Conservation (phyloP, 2,329 filamentous ascomycete genomes). For the Cytospora mali region DNA sequence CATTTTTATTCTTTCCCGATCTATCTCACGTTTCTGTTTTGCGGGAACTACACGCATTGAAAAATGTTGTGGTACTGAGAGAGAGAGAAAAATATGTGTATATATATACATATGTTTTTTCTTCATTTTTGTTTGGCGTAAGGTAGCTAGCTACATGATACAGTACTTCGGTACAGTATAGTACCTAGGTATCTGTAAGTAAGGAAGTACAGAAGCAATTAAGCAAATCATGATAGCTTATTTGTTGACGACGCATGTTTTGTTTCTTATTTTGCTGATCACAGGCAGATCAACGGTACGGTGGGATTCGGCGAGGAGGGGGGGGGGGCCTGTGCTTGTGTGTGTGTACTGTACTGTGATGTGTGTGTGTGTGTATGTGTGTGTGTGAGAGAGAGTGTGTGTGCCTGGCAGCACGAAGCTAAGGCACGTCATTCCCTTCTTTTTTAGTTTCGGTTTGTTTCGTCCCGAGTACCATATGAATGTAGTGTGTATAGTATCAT, state of each 20-base stretch:
- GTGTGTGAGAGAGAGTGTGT: no score
- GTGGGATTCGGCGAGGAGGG: background rate
- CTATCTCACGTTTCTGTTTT: no score
- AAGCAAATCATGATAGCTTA: background rate
- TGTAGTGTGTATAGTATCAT: background rate
- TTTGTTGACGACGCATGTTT: background rate
- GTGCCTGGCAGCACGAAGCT: slow-evolving; percentile 14
- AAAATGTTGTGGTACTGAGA: no score
- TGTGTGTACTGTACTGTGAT: no score
- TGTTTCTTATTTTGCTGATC: background rate
- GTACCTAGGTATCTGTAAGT: background rate
- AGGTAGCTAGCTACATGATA: no score
- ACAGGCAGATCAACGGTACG: background rate
- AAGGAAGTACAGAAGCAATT: background rate
- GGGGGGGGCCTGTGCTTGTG: no score
- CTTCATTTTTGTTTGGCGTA: no score
- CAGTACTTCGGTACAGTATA: no score
- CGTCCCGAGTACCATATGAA: background rate
- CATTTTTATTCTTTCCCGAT: background rate
- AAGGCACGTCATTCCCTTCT: slow-evolving; percentile 25
- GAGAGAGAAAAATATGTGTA: no score
- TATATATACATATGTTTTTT: no score
- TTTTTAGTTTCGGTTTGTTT: slow-evolving; percentile 2
- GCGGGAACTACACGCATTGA: no score
- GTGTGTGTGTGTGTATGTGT: background rate